Conservation (phyloP, 441 rosid genomes). For the Arabidopsis hybrid region DNA sequence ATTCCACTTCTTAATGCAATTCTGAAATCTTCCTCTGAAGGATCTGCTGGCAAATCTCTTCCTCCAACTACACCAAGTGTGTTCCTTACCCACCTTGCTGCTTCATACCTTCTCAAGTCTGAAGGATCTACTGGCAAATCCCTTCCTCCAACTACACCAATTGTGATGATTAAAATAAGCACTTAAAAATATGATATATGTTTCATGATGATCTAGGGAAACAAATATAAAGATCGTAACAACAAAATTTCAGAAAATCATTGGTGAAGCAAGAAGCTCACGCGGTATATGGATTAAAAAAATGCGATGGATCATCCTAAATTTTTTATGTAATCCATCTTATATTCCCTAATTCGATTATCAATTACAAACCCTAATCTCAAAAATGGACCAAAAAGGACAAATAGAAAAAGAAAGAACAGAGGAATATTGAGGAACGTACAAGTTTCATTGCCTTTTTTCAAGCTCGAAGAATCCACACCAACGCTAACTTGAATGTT, state of each 20-base stretch:
- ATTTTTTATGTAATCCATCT: background rate
- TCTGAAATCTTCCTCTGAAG: conserved; percentile 78
- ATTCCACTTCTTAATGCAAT: conserved; percentile 73
- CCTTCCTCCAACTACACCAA: conserved; percentile 37
- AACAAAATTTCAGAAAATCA: too few relatives aligned
- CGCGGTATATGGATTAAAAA: too few relatives aligned
- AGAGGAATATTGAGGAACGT: conserved; percentile 42
- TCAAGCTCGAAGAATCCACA: conserved; percentile 56
- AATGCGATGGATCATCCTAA: background rate
- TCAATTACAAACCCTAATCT: conserved; percentile 26
- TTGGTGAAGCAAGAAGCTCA: background rate
- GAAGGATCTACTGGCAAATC: conserved; percentile 42
- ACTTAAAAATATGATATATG: background rate
- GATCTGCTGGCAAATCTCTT: conserved; percentile 79
- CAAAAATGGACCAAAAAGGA: background rate
- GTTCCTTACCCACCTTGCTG: conserved; percentile 71
- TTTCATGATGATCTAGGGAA: conserved; percentile 7
- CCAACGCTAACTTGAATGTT: conserved; percentile 51
- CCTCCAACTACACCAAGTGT: conserved; percentile 69
- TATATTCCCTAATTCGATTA: background rate
- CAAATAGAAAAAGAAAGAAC: background rate
- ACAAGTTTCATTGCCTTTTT: conserved; percentile 77
- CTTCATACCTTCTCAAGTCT: conserved; percentile 70
- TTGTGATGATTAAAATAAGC: background rate
- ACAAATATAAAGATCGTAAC: background rate